A percentile compares a stretch with the other conserved stretches of the same genome.
These are phyloP conservation scores for Blastobotrys capitulatus DNA, from an alignment of 1,139 yeast species.

Conservation along the genomic window DNA sequence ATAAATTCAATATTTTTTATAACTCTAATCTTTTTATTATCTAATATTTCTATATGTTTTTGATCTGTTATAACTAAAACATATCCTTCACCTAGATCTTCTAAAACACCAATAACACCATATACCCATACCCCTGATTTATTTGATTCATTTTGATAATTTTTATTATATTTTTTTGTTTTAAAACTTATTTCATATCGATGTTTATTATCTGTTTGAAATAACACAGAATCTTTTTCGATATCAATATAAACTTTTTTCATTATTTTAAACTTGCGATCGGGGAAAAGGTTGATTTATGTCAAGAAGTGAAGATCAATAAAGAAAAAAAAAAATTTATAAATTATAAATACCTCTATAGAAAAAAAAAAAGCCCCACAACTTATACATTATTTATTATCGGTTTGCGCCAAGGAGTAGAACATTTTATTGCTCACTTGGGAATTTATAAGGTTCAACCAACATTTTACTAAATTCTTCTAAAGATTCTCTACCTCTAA, in stretches of 20 bases:
- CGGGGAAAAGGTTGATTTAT: too few species aligned
- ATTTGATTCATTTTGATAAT: background rate
- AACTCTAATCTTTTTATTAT: constrained; percentile 14
- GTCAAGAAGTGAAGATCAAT: too few species aligned
- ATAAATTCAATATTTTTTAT: constrained; percentile 17
- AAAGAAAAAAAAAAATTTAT: too few species aligned
- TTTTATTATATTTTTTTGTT: background rate
- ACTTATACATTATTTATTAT: too few species aligned
- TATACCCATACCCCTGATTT: background rate
- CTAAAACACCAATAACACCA: constrained; percentile 21
- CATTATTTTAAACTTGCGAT: too few species aligned
- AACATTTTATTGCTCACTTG: constrained; percentile 15
- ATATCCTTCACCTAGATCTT: constrained; percentile 19
- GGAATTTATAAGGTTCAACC: constrained; percentile 25
- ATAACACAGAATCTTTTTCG: background rate
- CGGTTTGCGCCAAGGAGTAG: too few species aligned
- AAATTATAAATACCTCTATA: too few species aligned
- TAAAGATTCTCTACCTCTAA: constrained; percentile 83
- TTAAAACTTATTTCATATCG: constrained; percentile 6
- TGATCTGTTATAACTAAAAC: constrained; percentile 20
- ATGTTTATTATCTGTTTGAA: background rate
- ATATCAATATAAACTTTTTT: background rate
- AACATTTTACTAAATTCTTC: constrained; percentile 43
- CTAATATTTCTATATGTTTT: constrained; percentile 15
- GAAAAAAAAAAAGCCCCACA: background rate